These are phyloP conservation scores for Pseudogymnoascus sp. DNA, from an alignment of 2,329 filamentous ascomycete species.

Conservation along the genomic window DNA sequence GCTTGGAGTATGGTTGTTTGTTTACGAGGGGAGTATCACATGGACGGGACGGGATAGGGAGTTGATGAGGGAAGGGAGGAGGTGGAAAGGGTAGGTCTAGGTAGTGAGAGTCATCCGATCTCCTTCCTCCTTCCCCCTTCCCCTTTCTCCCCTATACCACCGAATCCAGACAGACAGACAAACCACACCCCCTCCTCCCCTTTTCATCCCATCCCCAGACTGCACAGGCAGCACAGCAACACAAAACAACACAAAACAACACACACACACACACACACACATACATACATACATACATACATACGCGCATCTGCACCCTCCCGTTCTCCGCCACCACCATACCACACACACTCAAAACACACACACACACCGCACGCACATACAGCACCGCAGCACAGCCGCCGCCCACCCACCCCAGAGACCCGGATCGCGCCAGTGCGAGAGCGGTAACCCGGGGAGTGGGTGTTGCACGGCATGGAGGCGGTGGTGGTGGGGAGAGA, in stretches of 20 bases:
- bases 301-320: neutral
- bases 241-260: neutral
- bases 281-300: neutral
- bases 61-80: neutral
- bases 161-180: too few relatives aligned
- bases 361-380: too few relatives aligned
- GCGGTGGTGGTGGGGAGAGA: too few relatives aligned
- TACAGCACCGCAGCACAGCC: neutral
- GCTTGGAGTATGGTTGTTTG: neutral
- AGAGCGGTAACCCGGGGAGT: neutral
- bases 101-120: too few relatives aligned
- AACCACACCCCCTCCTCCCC: too few relatives aligned
- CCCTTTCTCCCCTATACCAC: too few relatives aligned
- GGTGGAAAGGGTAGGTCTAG: too few relatives aligned
- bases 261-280: neutral
- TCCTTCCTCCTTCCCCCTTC: too few relatives aligned
- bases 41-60: neutral
- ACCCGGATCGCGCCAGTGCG: neutral
- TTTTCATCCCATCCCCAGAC: neutral
- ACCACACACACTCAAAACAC: neutral
- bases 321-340: neutral
- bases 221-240: neutral
- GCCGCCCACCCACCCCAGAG: neutral
- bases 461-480: neutral
- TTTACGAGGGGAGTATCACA: neutral